Evolutionary conservation across 139 green algal genomes (phyloP), one percentile per base, ranked within the genome.

Genomic region (Spirogloea muscicola): DNA sequence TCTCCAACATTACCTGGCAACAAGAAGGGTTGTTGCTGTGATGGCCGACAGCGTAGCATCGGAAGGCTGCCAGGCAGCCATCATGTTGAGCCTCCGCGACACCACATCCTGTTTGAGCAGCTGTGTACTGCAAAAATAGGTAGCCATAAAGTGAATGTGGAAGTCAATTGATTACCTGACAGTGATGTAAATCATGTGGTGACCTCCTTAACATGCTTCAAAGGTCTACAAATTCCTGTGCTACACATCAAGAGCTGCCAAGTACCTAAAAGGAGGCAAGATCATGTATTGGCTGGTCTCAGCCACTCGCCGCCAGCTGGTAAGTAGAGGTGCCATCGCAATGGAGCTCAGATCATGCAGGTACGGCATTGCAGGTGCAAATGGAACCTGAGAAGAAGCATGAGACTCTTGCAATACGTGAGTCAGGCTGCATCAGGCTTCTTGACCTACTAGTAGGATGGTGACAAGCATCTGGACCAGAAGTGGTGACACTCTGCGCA

Each of bases 211-310:
- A n/a, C n/a, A n/a, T n/a, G n/a, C n/a, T n/a, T n/a, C n/a, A n/a
- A n/a, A n/a, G n/a, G n/a, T n/a, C n/a, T n/a, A n/a, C n/a, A n/a
- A n/a, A n/a, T n/a, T n/a, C n/a, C n/a, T n/a, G n/a, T n/a, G n/a
- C n/a, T n/a, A n/a, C n/a, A n/a, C n/a, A n/a, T n/a, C n/a, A n/a
- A n/a, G n/a, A n/a, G n/a, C n/a, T n/a, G n/a, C n/a, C n/a, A n/a
- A n/a, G 3, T 39, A 76, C 57, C 69, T 77, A 39, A 77, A 77
- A 39, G 69, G 69, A 44, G 69, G 69, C 18, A 70, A 10, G 18
- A 77, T 70, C 31, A 77, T 36, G 29, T 21, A 36, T n/a, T 57
- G 61, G 31, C 58, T 70, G 3, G 27, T 13, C 46, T 77, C 69
- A 33, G 39, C 44, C 43, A 77, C 37, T 10, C 52, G 38, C 31